Conservation (phyloP, 768 basidiomycete species). For the Fomitopsis serialis region DNA sequence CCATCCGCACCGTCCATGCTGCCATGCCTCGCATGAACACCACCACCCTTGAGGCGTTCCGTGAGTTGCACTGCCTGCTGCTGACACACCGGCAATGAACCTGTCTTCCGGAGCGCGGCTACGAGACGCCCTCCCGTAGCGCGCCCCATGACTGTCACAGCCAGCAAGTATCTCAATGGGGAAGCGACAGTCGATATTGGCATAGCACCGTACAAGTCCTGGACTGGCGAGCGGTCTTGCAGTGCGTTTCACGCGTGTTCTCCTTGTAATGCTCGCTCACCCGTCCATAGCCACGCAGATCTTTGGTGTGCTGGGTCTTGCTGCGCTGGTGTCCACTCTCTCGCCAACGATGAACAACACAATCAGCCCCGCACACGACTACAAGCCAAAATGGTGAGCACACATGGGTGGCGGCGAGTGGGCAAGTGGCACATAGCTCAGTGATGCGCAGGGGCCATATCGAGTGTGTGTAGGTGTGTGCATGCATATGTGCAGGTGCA, state of each 20-base stretch:
- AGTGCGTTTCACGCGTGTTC: slow-evolving; percentile 3
- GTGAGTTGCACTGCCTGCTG: not conserved
- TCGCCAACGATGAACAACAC: slow-evolving; percentile 6
- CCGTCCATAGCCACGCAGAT: not conserved
- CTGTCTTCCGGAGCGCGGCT: not conserved
- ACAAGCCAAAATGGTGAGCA: too few relatives aligned
- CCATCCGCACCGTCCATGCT: not conserved
- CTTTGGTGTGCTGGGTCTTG: slow-evolving; percentile 16
- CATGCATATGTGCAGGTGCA: too few relatives aligned
- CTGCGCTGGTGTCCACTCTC: slow-evolving; percentile 13
- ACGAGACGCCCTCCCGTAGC: not conserved
- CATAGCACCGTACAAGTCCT: slow-evolving; percentile 16
- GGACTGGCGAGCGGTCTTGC: slow-evolving; percentile 12
- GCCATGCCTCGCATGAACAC: not conserved
- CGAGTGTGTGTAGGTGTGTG: too few relatives aligned
- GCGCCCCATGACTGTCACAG: not conserved
- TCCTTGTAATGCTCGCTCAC: not conserved
- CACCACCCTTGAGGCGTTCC: not conserved
- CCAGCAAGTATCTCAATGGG: slow-evolving; percentile 2
- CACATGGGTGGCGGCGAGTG: too few relatives aligned
- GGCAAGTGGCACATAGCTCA: too few relatives aligned
- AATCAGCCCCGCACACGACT: slow-evolving; percentile 11
- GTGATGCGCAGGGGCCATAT: too few relatives aligned
- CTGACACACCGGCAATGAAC: not conserved
- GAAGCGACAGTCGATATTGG: slow-evolving; percentile 11